A percentile compares a stretch with the other conserved stretches of the same genome.
Evolutionary conservation across 2,329 filamentous ascomycete species (phyloP).

Genomic region (Emergomyces africanus): DNA sequence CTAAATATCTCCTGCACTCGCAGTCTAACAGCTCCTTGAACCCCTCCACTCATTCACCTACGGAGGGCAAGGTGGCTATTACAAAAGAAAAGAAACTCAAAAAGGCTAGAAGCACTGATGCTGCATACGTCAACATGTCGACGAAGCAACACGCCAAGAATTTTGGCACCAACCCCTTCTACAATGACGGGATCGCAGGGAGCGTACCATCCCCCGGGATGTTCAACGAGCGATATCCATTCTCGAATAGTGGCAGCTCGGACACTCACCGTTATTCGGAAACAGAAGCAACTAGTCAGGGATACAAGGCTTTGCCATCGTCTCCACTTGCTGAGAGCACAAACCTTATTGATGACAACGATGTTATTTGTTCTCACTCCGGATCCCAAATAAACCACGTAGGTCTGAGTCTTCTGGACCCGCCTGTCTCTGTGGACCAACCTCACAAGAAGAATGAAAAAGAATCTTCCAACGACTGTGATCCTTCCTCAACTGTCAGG

Average conservation of each 20-base stretch:
- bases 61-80: neutral
- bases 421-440: neutral
- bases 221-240: conserved; percentile 1
- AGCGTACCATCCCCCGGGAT: neutral
- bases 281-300: neutral
- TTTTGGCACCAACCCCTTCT: conserved; percentile 1
- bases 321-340: neutral
- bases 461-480: neutral
- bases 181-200: neutral
- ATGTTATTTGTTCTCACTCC: neutral
- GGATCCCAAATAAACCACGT: neutral
- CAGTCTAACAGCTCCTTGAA: conserved; percentile 1
- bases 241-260: neutral
- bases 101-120: conserved; percentile 2
- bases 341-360: neutral
- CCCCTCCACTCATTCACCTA: neutral
- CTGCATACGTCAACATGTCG: neutral
- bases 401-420: neutral
- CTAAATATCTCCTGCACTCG: conserved; percentile 5
- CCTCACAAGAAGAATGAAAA: neutral
- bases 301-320: neutral
- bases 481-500: neutral
- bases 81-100: neutral
- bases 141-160: neutral
- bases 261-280: neutral